Conservation (phyloP, 345 rosid genomes). For the Angophora floribunda region DNA sequence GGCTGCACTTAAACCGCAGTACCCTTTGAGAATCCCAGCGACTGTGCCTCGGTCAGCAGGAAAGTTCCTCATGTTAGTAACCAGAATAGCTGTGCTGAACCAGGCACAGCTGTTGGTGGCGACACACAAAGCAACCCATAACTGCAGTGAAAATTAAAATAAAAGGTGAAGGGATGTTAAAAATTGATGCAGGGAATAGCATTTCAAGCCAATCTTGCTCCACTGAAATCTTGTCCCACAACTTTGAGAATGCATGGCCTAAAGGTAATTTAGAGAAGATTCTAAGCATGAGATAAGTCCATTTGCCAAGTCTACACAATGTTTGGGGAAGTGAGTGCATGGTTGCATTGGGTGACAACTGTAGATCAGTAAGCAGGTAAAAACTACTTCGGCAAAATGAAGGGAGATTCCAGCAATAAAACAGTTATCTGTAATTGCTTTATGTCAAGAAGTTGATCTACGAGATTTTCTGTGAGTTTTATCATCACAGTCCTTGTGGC, state of each 20-base stretch:
- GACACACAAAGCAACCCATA: conserved; percentile 54
- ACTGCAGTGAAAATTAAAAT: conserved; percentile 15
- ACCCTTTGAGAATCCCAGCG: conserved; percentile 65
- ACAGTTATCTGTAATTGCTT: not conserved
- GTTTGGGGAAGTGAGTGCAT: not conserved
- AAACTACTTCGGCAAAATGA: not conserved
- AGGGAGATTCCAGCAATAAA: not conserved
- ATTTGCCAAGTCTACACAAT: not conserved
- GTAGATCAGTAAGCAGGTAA: not conserved
- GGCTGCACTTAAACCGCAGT: conserved; percentile 54
- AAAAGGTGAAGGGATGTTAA: not conserved
- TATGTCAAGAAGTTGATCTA: not conserved
- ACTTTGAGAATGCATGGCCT: not conserved
- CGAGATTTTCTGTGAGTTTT: not conserved
- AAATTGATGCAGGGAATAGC: not conserved
- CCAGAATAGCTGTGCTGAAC: conserved; percentile 56
- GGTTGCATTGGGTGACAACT: not conserved
- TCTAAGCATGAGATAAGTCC: not conserved
- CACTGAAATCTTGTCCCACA: not conserved
- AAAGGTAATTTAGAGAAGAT: not conserved
- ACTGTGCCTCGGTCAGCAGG: conserved; percentile 53
- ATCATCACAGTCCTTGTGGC: not conserved
- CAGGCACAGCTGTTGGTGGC: conserved; percentile 59
- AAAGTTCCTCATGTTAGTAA: conserved; percentile 73
- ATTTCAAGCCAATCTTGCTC: not conserved